Evolutionary conservation across 2,329 filamentous ascomycete genomes (phyloP).

Genomic region (Ambrosiella xylebori): DNA sequence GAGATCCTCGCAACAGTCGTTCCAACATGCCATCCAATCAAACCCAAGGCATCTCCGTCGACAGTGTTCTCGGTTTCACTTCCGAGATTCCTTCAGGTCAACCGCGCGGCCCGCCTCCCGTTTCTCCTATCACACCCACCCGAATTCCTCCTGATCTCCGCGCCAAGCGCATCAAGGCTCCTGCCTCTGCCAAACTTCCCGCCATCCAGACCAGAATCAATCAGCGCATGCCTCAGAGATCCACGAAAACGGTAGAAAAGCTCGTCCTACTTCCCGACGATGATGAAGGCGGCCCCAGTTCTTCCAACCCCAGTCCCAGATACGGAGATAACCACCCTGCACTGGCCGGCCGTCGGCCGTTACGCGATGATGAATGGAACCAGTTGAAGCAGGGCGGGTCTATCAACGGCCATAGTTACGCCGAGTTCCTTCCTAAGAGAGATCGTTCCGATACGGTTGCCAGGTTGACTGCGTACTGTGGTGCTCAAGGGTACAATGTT

Average conservation of each 20-base stretch:
- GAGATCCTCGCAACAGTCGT: conserved; percentile 2
- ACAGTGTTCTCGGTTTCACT: conserved; percentile 85
- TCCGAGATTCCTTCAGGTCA: conserved; percentile 93
- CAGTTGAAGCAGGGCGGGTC: conserved; percentile 44
- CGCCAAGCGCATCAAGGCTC: conserved; percentile 11
- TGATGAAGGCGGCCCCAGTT: conserved; percentile 33
- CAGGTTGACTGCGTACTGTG: conserved; percentile 88
- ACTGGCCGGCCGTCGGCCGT: conserved; percentile 26
- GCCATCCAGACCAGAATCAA: conserved; percentile 28
- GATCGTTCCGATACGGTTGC: conserved; percentile 75
- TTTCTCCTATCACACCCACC: conserved; percentile 19
- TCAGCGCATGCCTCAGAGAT: conserved; percentile 59
- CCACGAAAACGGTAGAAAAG: conserved; percentile 90
- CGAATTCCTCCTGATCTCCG: conserved; percentile 15
- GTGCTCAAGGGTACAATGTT: conserved; percentile 82
- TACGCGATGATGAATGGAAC: conserved; percentile 51
- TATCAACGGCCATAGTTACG: conserved; percentile 69
- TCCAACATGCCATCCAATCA: neutral
- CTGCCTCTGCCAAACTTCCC: conserved; percentile 11
- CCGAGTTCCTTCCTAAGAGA: conserved; percentile 78
- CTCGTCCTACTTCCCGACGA: conserved; percentile 87
- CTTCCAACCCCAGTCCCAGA: conserved; percentile 30
- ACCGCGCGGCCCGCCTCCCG: conserved; percentile 51
- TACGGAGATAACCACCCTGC: conserved; percentile 23
- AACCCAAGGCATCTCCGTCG: conserved; percentile 53